Conservation (phyloP, 148 eudicot genomes). For the Vaccinium myrtillus region DNA sequence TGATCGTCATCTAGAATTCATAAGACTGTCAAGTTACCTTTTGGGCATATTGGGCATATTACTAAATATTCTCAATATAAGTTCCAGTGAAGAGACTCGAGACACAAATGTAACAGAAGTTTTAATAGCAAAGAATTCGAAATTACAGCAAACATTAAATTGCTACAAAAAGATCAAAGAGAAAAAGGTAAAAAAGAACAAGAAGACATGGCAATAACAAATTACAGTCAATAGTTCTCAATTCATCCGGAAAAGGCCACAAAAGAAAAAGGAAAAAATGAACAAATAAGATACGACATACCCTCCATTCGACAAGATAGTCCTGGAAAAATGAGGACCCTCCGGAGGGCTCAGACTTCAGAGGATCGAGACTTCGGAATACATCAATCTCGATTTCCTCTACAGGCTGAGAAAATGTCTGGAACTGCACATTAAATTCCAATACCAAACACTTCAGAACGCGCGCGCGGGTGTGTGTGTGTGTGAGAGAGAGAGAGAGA, state of each 20-base stretch:
- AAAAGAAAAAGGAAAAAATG: not conserved
- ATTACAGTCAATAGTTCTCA: not conserved
- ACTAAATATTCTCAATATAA: not conserved
- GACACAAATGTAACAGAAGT: not conserved
- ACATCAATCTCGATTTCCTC: constrained; percentile 72
- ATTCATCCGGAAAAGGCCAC: not conserved
- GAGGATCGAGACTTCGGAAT: constrained; percentile 55
- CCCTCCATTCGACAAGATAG: constrained; percentile 78
- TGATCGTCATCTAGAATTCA: not conserved
- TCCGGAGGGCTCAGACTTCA: constrained; percentile 64
- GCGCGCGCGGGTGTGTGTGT: no score
- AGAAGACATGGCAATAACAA: not conserved
- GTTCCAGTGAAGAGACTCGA: not conserved
- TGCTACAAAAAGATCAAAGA: not conserved
- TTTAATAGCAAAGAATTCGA: not conserved
- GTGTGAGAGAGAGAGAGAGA: no score
- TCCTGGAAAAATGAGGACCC: constrained; percentile 78
- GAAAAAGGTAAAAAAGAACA: not conserved
- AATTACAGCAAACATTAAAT: not conserved
- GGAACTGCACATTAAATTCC: constrained; percentile 54
- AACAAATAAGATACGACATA: constrained; percentile 25
- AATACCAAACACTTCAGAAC: not conserved
- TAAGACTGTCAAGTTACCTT: not conserved
- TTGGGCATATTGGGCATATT: not conserved
- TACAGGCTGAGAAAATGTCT: constrained; percentile 58